Evolutionary conservation across 495 filamentous ascomycete species (phyloP), one percentile per base, ranked within the genome.

Genomic region (Podospora australis): DNA sequence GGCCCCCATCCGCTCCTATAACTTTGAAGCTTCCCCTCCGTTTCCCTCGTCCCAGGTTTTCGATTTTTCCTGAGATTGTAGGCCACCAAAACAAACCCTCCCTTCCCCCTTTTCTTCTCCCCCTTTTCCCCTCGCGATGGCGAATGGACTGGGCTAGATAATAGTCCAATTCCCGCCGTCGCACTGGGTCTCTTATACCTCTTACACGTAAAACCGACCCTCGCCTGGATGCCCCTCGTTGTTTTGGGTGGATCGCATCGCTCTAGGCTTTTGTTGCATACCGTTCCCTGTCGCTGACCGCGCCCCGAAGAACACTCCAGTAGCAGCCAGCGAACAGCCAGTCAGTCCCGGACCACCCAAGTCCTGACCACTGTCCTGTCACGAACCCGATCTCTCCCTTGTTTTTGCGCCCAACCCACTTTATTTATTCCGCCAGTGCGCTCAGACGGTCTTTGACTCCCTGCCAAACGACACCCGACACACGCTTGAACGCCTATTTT

Each of bases 211-310:
- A n/a, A n/a, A n/a, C n/a, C n/a, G n/a, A n/a, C n/a, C n/a, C n/a
- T n/a, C n/a, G n/a, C n/a, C n/a, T n/a, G n/a, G 9, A 23, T 30
- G 13, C 30, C 45, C 29, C 25, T 26, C 39, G 8, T 11, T 55
- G 28, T 46, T 36, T 57, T 43, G 24, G 42, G 60, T 64, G 61
- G 53, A 55, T 45, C 55, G 50, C 46, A 35, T n/a, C n/a, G n/a
- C n/a, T 49, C 51, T 48, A 30, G 45, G 50, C 53, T 36, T 45
- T 50, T 52, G 30, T 29, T 50, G 48, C 50, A 52, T 49, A 46
- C 44, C 39, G 26, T 30, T 51, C 40, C 47, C 43, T 45, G 49
- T 49, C 44, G 48, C 57, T 61, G 51, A 61, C 58, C 55, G 46
- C 44, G 36, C 20, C 30, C 41, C 54, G 25, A 48, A 14, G 32